Base-by-base conservation (phyloP, 352 stramenopile genomes). In the Pythium sukuiense region DNA sequence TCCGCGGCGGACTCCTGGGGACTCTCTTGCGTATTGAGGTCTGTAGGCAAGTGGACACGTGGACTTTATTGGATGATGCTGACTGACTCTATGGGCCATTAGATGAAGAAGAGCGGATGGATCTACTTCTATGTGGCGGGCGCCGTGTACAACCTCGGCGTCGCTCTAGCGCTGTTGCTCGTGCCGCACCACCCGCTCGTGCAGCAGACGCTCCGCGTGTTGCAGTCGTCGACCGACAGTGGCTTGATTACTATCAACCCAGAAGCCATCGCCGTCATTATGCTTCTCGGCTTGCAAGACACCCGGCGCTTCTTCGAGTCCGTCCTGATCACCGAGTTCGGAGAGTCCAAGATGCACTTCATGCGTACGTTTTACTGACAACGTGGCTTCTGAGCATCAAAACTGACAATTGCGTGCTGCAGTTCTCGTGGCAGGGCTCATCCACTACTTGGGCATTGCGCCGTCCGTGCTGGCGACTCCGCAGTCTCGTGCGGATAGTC, bases 81-180 rank as follows among this genome's bases (percentile, higher is more conserved):
- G n/a, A n/a, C n/a, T n/a, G n/a, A n/a, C n/a, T n/a, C n/a, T n/a
- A n/a, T n/a, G n/a, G n/a, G n/a, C n/a, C n/a, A n/a, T n/a, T 46
- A 75, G 64, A 69, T 75, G 55, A 58, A 53, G 26, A 92, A 92
- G 64, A 76, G 76, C 41, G 76, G 70, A 32, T 93, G 80, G 81
- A 90, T 79, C 63, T 87, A 78, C 76, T 93, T 93, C 64, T 93
- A 93, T 62, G 65, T 90, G 14, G 60, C 79, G 7, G 84, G 82
- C 52, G 72, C 79, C 1, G 5, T 84, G 26, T 77, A 86, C 57
- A 89, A 83, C 61, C 32, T 69, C 0, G 50, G 55, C n/a, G 39
- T 69, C 2, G 59, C 83, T 14, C 33, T 84, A 48, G n/a, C 63
- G 24, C 49, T 80, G 43, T 43, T 77, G 37, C 16, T 70, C 6